Base-by-base conservation (phyloP, 1,284 basidiomycete genomes). In the Rhodotorula sp. region DNA sequence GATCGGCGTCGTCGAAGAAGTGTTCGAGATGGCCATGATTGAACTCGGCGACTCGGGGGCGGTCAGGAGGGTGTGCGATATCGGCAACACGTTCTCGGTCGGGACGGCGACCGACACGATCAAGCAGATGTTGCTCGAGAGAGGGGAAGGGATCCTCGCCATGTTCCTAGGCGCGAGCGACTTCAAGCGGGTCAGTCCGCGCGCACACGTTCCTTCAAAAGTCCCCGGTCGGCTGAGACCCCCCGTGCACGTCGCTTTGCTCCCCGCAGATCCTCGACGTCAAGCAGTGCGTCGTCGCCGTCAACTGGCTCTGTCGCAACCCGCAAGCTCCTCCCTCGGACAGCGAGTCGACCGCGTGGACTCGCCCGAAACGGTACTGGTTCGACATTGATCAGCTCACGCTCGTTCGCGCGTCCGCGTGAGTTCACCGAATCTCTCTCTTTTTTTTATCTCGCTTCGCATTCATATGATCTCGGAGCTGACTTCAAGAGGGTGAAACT, bases 291-390 rank as follows among this genome's bases (percentile, higher is more conserved):
- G 88, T 91, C 48, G 85, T 93, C 68, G 91, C 89, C 31, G 83
- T 97, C 74, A 87, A 89, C 60, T 97, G 93, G 93, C 85, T 95
- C 19, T 93, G 92, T 21, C 84, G 95, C 70, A 94, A 93, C 77
- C 93, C 95, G 84, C 76, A 93, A 90, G 84, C 93, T 43, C 26
- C 54, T 18, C 83, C 87, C 64, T 81, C 84, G 6, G 49, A 26
- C 19, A 48, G 16, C n/a, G 48, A 23, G 1, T 79, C 81, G 54
- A 83, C 85, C 61, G 87, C 86, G 69, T 85, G 87, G 76, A 82
- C 83, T 18, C 86, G 92, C 61, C 93, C 93, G 1, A 84, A 86
- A 64, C 85, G 85, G 60, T 91, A 91, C 79, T 95, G 91, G 91
- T 83, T 84, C 52, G 89, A 88, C 6, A 78, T 83, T 26, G 86